phyloP scores from a whole-genome alignment of 331 rosid species.

The Stylosanthes scabra region DNA sequence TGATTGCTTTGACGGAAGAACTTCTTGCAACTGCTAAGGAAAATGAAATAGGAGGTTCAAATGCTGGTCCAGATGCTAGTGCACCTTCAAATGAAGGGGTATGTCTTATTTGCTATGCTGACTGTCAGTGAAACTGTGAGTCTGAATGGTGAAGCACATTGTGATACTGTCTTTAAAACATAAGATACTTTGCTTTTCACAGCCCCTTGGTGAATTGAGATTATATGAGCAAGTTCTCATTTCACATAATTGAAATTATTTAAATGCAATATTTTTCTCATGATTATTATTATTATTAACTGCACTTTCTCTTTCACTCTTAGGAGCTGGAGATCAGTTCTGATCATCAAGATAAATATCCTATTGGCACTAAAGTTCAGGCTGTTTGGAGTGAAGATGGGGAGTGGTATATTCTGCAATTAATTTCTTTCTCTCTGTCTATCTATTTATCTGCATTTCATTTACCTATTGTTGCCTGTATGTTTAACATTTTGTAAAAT shows the following conservation, averaged over 20 bases:
- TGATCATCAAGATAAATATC: slow-evolving; percentile 67
- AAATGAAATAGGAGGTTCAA: slow-evolving; percentile 60
- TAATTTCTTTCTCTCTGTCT: slow-evolving; percentile 14
- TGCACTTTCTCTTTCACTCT: slow-evolving; percentile 14
- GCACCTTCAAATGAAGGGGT: slow-evolving; percentile 61
- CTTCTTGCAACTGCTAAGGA: slow-evolving; percentile 88
- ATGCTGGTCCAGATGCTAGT: slow-evolving; percentile 43
- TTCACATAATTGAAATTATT: slow-evolving; percentile 19
- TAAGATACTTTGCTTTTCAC: not conserved
- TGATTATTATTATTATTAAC: slow-evolving; percentile 26
- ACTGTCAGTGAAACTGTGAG: slow-evolving; percentile 11
- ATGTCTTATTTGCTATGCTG: slow-evolving; percentile 17
- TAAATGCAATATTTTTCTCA: slow-evolving; percentile 1
- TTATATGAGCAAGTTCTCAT: not conserved
- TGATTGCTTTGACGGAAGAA: slow-evolving; percentile 88
- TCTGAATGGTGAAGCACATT: not conserved
- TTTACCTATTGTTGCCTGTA: slow-evolving; percentile 32
- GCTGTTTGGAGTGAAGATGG: slow-evolving; percentile 99
- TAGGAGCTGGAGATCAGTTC: slow-evolving; percentile 59
- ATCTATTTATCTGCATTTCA: not conserved
- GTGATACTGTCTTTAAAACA: not conserved
- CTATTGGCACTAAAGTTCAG: slow-evolving; percentile 85
- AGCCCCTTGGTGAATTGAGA: not conserved
- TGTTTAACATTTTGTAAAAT: slow-evolving; percentile 48
- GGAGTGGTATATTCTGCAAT: slow-evolving; percentile 75